Conservation (phyloP, 1,139 yeast species). For the Suhomyces atakaporum region DNA sequence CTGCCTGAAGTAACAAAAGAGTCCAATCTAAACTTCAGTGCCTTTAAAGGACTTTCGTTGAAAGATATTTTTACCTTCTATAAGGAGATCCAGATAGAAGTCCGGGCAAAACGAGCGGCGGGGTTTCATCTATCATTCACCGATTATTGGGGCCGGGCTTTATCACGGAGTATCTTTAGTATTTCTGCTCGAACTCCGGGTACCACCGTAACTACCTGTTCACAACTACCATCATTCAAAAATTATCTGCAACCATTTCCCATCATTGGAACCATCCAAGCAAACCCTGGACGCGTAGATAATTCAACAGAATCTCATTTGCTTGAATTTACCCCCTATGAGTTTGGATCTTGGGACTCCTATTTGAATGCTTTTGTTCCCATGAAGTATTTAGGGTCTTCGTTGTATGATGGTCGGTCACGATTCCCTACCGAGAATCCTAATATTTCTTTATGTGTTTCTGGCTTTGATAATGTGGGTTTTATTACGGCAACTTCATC, state of each 20-base stretch:
- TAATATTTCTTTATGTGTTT: constrained; percentile 44
- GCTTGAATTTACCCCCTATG: constrained; percentile 64
- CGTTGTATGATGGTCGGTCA: constrained; percentile 33
- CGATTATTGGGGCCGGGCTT: constrained; percentile 69
- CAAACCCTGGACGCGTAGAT: constrained; percentile 24
- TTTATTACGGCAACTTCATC: constrained; percentile 75
- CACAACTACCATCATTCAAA: constrained; percentile 30
- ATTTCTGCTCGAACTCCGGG: constrained; percentile 40
- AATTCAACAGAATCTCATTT: constrained; percentile 32
- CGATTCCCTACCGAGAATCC: constrained; percentile 22
- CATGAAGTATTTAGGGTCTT: constrained; percentile 55
- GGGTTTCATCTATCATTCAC: constrained; percentile 63
- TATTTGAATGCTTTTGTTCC: constrained; percentile 53
- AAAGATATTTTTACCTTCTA: constrained; percentile 47
- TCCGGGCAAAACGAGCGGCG: constrained; percentile 48
- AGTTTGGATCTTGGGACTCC: constrained; percentile 70
- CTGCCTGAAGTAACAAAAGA: not conserved
- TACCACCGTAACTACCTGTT: constrained; percentile 33
- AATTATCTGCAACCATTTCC: constrained; percentile 45
- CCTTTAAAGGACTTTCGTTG: constrained; percentile 11
- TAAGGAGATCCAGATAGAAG: constrained; percentile 52
- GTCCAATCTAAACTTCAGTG: not conserved
- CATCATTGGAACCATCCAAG: constrained; percentile 39
- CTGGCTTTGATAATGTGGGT: constrained; percentile 71
- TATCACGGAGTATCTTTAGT: constrained; percentile 50